Evolutionary conservation across 495 filamentous ascomycete genomes (phyloP).

Genomic region (Aspergillus wentii): DNA sequence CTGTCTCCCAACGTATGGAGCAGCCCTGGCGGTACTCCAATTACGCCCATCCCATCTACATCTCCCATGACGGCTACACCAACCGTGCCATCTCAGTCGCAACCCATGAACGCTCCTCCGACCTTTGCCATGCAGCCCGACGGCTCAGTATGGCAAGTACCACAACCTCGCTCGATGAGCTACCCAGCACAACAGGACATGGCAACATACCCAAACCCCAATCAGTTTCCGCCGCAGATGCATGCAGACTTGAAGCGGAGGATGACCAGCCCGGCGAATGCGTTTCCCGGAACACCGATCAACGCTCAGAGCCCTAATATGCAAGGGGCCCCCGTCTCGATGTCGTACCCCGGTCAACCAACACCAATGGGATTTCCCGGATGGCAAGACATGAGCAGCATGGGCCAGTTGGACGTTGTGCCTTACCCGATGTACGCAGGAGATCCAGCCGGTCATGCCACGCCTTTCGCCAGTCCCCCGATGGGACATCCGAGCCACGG

Average conservation of each 20-base stretch:
- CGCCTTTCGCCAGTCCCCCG: slow-evolving; percentile 21
- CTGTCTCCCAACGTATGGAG: slow-evolving; percentile 24
- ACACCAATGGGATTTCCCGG: slow-evolving; percentile 28
- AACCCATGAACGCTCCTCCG: slow-evolving; percentile 23
- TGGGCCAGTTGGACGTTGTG: slow-evolving; percentile 30
- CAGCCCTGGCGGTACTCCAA: slow-evolving; percentile 19
- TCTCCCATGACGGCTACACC: slow-evolving; percentile 29
- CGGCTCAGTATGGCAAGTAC: slow-evolving; percentile 36
- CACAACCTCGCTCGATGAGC: slow-evolving; percentile 34
- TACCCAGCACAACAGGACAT: slow-evolving; percentile 33
- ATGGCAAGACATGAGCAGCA: slow-evolving; percentile 35
- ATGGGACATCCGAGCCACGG: slow-evolving; percentile 40
- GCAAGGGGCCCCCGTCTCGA: slow-evolving; percentile 24
- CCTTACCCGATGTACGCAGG: slow-evolving; percentile 35
- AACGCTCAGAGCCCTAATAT: slow-evolving; percentile 28
- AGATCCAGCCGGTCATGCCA: slow-evolving; percentile 24
- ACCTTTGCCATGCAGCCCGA: slow-evolving; percentile 35
- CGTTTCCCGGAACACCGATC: slow-evolving; percentile 14
- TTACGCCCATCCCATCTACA: slow-evolving; percentile 21
- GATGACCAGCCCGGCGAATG: slow-evolving; percentile 39
- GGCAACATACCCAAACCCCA: slow-evolving; percentile 21
- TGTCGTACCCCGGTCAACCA: slow-evolving; percentile 30
- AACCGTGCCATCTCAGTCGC: slow-evolving; percentile 29
- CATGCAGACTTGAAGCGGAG: slow-evolving; percentile 35
- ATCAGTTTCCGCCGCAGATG: slow-evolving; percentile 28